Base-by-base conservation (phyloP, 352 stramenopile genomes). In the Achlya hypogyna region DNA sequence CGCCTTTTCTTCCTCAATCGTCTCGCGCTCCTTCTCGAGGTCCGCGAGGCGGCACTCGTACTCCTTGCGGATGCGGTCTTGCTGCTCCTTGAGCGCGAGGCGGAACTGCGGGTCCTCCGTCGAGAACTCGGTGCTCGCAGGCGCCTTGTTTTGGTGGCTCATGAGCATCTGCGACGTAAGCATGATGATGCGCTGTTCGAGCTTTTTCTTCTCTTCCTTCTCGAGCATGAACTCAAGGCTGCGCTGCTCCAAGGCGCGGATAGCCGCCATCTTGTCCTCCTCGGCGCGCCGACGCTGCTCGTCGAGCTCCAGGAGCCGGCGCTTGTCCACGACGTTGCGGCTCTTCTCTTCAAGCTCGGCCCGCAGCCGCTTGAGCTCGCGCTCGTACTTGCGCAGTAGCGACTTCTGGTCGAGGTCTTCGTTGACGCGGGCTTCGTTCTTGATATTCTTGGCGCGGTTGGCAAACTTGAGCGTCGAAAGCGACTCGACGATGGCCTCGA, bases 121-220 rank as follows among this genome's bases (percentile, higher is more conserved):
- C 47, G 86, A 81, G 29, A 82, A 74, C 5, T 70, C 65, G 14
- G 72, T 71, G 14, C 16, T 58, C 29, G 52, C 28, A 3, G 52
- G n/a, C 31, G 2, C 14, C 34, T 53, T 42, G 6, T 31, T 27
- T 51, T 53, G 38, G 62, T 79, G 86, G 58, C 78, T 92, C 72
- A 88, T 93, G 31, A 98, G 81, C 86, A 98, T 96, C 74, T 98
- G 93, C 29, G 82, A 89, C 51, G 90, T 97, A 1, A 98, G 78
- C 70, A 87, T 86, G 14, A 84, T 81, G 43, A 98, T 98, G 5
- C 86, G 84, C 63, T 97, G 87, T 70, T 98, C 94, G 14, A 98
- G 86, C 27, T 89, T 85, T 53, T 92, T 93, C 73, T 98, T 98
- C 72, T 98, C 88, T 73, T 98, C 90, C 74, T 98, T 98, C 69